Conservation (phyloP, 495 filamentous ascomycete species). For the Friedmanniomyces endolithicus region DNA sequence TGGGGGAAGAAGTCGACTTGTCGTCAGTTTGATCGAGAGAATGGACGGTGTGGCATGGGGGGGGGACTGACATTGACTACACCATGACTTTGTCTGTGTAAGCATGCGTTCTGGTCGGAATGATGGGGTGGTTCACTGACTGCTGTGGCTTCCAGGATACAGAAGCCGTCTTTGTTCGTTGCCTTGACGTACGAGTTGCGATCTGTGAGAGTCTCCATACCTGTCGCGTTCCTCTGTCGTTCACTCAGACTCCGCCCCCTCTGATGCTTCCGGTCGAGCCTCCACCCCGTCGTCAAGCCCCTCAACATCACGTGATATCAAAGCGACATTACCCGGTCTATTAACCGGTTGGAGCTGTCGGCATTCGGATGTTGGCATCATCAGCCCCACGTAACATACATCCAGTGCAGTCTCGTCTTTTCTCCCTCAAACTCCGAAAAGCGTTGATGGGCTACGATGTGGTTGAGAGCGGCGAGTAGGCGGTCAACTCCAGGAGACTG, state of each 20-base stretch:
- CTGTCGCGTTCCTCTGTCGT: too few species aligned
- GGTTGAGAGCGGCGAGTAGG: background rate
- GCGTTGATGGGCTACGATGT: background rate
- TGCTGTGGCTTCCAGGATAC: conserved; percentile 22
- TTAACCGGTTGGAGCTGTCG: background rate
- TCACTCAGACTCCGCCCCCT: background rate
- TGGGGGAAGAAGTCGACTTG: too few species aligned
- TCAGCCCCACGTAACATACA: background rate
- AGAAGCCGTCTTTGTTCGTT: conserved; percentile 21
- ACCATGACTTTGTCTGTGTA: background rate
- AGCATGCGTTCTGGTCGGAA: background rate
- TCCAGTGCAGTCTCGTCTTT: background rate
- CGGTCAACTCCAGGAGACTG: background rate
- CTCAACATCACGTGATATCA: too few species aligned
- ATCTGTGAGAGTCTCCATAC: conserved; percentile 18
- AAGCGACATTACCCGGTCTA: background rate
- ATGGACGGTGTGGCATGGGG: background rate
- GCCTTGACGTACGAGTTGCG: conserved; percentile 20
- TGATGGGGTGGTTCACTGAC: background rate
- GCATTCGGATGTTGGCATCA: too few species aligned
- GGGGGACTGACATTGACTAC: background rate
- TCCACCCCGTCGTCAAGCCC: too few species aligned
- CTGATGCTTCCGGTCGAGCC: background rate
- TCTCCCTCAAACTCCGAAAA: background rate
- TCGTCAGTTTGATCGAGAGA: background rate